Evolutionary conservation across 139 green algal genomes (phyloP).

Genomic region (Pseudopediastrum boryanum): DNA sequence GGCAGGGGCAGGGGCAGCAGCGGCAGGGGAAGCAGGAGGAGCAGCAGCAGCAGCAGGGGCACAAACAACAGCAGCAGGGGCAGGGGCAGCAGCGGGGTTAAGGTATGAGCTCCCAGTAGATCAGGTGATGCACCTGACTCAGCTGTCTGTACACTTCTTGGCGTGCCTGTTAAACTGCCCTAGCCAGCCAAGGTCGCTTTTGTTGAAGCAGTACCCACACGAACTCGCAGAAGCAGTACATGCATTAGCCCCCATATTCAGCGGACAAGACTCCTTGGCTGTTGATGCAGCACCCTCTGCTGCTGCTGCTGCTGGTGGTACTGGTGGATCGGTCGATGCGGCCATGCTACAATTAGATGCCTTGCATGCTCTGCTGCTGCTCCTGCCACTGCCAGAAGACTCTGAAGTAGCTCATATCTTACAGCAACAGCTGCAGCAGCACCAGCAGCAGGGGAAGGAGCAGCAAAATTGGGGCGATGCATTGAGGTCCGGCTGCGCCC

Average conservation of each 20-base stretch:
- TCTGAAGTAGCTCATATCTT: neutral
- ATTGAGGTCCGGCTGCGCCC: conserved; percentile 39
- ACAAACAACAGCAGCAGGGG: too few species aligned
- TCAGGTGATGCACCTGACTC: too few species aligned
- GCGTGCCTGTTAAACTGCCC: too few species aligned
- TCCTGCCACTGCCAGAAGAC: conserved; percentile 43
- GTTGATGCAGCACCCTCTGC: conserved; percentile 5
- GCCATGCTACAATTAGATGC: conserved; percentile 67
- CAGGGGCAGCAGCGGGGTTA: too few species aligned
- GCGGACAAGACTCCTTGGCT: too few species aligned
- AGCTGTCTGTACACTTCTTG: too few species aligned
- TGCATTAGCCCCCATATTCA: too few species aligned
- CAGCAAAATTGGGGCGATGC: conserved; percentile 43
- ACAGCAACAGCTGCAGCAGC: neutral
- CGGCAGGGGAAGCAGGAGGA: neutral
- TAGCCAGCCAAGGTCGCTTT: too few species aligned
- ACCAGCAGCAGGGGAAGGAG: conserved; percentile 4
- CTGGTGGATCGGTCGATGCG: conserved; percentile 5
- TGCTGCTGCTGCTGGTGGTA: neutral
- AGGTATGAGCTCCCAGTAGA: too few species aligned
- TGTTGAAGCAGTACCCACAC: too few species aligned
- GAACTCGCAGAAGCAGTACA: too few species aligned
- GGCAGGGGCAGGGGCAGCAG: neutral
- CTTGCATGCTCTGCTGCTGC: conserved; percentile 64
- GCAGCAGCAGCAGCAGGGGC: neutral